phyloP scores from a whole-genome alignment of 306 rosid species.

The Rosa rugosa region DNA sequence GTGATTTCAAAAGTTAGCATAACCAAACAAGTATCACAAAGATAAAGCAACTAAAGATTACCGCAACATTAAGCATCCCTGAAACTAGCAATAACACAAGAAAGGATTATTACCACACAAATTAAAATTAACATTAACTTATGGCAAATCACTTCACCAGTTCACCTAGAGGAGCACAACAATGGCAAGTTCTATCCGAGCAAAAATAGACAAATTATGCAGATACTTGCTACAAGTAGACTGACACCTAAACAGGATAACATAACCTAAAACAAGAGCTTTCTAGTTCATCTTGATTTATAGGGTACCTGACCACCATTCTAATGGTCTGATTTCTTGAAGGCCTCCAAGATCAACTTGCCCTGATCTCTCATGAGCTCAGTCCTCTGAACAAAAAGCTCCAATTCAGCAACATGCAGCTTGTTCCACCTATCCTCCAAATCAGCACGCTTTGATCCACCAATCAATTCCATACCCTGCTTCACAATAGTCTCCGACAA shows the following conservation, averaged over 20 bases:
- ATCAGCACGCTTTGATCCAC: constrained; percentile 40
- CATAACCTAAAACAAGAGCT: not conserved
- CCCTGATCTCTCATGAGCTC: constrained; percentile 39
- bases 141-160: not conserved
- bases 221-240: not conserved
- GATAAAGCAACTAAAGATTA: not conserved
- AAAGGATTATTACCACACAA: not conserved
- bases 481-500: constrained; percentile 32
- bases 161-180: not conserved
- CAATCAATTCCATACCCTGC: constrained; percentile 42
- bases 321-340: constrained; percentile 29
- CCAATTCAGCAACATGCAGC: constrained; percentile 46
- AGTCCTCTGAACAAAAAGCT: constrained; percentile 34
- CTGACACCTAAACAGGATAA: not conserved
- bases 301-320: not conserved
- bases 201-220: not conserved
- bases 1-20: not conserved
- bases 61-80: not conserved
- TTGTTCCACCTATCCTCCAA: constrained; percentile 54
- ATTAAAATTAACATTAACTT: not conserved
- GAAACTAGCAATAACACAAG: not conserved
- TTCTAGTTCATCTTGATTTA: constrained; percentile 7
- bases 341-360: constrained; percentile 41
- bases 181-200: not conserved
- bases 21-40: not conserved